Evolutionary conservation across 1,139 yeast species (phyloP).

Genomic region (Sugiyamaella novakii): DNA sequence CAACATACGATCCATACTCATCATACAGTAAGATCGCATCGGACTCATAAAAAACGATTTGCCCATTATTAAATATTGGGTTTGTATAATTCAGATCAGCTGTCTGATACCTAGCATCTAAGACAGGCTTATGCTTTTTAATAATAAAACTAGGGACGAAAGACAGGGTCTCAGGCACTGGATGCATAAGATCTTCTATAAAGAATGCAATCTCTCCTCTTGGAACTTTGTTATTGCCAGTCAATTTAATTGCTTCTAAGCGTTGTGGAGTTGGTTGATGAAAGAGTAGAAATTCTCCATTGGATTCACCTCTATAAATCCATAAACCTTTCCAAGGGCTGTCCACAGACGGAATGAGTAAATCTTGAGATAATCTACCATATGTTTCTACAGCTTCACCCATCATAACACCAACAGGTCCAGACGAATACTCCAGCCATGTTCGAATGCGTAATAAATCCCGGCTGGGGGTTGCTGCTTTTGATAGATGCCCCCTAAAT

Average conservation of each 20-base stretch:
- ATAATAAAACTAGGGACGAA: slow-evolving; percentile 11
- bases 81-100: slow-evolving; percentile 33
- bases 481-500: slow-evolving; percentile 29
- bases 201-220: slow-evolving; percentile 38
- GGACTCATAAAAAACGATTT: slow-evolving; percentile 33
- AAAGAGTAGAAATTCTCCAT: slow-evolving; percentile 33
- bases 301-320: slow-evolving; percentile 33
- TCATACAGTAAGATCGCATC: slow-evolving; percentile 25
- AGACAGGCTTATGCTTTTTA: slow-evolving; percentile 27
- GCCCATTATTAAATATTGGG: slow-evolving; percentile 31
- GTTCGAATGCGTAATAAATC: slow-evolving; percentile 21
- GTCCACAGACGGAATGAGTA: slow-evolving; percentile 18
- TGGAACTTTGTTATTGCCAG: slow-evolving; percentile 38
- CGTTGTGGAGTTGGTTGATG: slow-evolving; percentile 32
- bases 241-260: slow-evolving; percentile 38
- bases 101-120: slow-evolving; percentile 33
- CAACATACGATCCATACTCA: slow-evolving; percentile 20
- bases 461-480: slow-evolving; percentile 15
- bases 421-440: slow-evolving; percentile 14
- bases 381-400: slow-evolving; percentile 29
- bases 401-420: slow-evolving; percentile 9
- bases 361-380: slow-evolving; percentile 22
- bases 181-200: slow-evolving; percentile 32
- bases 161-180: not conserved
- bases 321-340: slow-evolving; percentile 37